Conservation (phyloP, 225 moss, liverwort and hornwort genomes). For the Neckera pumila region DNA sequence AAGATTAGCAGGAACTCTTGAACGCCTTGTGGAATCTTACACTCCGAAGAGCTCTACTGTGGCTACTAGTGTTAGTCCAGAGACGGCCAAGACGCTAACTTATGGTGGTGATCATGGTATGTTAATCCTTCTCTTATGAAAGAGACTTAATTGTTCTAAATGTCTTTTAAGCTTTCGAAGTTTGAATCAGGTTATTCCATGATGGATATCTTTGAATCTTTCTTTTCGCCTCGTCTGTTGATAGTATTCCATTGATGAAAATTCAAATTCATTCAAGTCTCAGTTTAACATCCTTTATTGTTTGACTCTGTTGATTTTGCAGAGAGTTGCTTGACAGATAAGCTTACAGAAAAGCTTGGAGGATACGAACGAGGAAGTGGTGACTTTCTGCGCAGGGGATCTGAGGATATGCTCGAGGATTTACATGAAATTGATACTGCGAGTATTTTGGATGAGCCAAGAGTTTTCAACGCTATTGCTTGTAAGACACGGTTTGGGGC, state of each 20-base stretch:
- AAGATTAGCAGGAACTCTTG: conserved; percentile 73
- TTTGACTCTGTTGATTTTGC: conserved; percentile 1
- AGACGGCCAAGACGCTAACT: conserved; percentile 38
- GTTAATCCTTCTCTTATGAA: background rate
- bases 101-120: conserved; percentile 40
- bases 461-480: conserved; percentile 62
- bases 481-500: conserved; percentile 85
- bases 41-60: conserved; percentile 50
- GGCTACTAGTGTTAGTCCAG: conserved; percentile 58
- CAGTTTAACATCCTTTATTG: background rate
- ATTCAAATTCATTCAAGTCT: background rate
- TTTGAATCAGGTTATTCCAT: background rate
- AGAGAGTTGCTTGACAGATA: conserved; percentile 27
- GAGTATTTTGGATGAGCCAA: conserved; percentile 77
- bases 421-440: conserved; percentile 94
- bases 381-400: conserved; percentile 64
- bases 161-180: background rate
- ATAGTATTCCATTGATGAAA: background rate
- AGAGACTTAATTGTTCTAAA: background rate
- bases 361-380: conserved; percentile 38
- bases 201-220: background rate
- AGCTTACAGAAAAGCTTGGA: conserved; percentile 41
- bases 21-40: conserved; percentile 69
- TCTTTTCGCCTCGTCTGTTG: background rate
- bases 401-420: conserved; percentile 96